Evolutionary conservation across 176 grass and related monocot genomes (phyloP), one percentile per base, ranked within the genome.

Genomic region (Musa itinerans): DNA sequence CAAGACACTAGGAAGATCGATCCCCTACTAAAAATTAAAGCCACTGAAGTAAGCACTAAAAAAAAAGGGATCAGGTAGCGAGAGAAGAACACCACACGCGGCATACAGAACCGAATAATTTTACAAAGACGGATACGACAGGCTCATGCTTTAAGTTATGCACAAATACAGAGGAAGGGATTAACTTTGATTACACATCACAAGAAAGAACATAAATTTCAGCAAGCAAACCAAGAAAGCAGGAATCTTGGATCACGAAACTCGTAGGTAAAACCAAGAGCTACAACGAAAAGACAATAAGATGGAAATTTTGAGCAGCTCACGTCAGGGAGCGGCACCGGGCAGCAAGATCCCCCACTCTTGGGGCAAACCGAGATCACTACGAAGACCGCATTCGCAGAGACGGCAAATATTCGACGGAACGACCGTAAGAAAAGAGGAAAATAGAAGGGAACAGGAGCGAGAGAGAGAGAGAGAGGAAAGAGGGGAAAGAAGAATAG

Each of bases 261-360:
- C 13, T 19, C 34, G 17, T 9, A 8, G 14, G 52, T 10, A 11
- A 29, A 26, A 21, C 23, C 8, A 55, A 24, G 53, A 74, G 11
- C 23, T 56, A 29, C 9, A 34, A 27, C 8, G 56, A 49, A 43
- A 43, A 43, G 49, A 20, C 49, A 24, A 77, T 53, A 61, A 75
- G 53, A 49, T 48, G 54, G 9, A 11, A 75, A 48, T 25, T 59
- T 61, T n/a, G 25, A 54, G 54, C 14, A 17, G 48, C 73, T 75
- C 73, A 75, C 73, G 43, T 75, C 53, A 58, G 53, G 26, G 73
- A 16, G 11, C 15, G 1, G 54, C 13, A 3, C 26, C 17, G 16
- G 73, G 73, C 53, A 14, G 54, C 54, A 75, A 53, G 61, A 77
- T 77, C 61, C 52, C 34, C 58, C 59, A 20, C 59, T n/a, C 22